These are phyloP conservation scores for Fusarium sp. DNA, from an alignment of 2,329 filamentous ascomycete genomes.

Conservation along the genomic window DNA sequence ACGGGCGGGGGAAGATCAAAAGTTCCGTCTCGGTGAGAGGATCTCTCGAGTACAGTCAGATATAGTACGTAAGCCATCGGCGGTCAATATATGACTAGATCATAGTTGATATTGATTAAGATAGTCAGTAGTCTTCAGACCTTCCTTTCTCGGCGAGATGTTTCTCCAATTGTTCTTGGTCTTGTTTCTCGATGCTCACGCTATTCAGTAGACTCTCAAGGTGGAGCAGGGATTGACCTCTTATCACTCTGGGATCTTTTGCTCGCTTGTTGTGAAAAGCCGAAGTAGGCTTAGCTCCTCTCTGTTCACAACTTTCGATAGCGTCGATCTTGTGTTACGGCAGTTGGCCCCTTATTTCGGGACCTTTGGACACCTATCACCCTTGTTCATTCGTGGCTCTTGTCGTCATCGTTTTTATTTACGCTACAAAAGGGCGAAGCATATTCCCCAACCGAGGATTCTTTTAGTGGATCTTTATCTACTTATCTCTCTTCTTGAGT, in stretches of 20 bases:
- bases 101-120: background rate
- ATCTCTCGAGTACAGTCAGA: background rate
- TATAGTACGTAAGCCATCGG: too few species aligned
- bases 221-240: too few species aligned
- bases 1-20: background rate
- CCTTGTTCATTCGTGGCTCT: background rate
- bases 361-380: background rate
- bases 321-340: constrained; percentile 2
- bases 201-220: too few species aligned
- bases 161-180: background rate
- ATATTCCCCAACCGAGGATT: constrained; percentile 1
- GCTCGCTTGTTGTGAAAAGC: background rate
- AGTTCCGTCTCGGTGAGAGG: constrained; percentile 4
- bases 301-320: background rate
- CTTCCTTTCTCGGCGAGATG: background rate
- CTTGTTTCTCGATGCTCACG: background rate
- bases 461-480: background rate
- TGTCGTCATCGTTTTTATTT: background rate
- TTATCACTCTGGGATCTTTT: constrained; percentile 3
- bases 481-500: too few species aligned
- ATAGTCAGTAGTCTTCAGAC: background rate
- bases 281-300: background rate
- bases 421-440: constrained; percentile 5
- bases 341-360: background rate
- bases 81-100: too few species aligned